A percentile compares a stretch with the other conserved stretches of the same genome.
Conservation (phyloP, 176 grass and related monocot genomes). For the Cocos nucifera region DNA sequence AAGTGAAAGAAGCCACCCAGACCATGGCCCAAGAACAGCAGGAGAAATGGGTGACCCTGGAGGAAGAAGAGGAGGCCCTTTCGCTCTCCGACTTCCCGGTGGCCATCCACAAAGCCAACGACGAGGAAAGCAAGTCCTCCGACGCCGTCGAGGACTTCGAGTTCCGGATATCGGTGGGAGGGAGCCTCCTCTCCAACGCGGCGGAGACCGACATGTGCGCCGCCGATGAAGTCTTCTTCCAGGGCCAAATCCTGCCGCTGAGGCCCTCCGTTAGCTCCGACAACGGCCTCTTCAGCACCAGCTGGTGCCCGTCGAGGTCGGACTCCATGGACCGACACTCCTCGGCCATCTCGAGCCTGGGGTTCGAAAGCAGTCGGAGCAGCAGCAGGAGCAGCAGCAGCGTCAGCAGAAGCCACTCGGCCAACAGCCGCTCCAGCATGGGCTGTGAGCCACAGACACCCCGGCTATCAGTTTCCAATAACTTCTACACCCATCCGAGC, state of each 20-base stretch:
- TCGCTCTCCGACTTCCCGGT: slow-evolving; percentile 28
- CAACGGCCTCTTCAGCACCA: slow-evolving; percentile 5
- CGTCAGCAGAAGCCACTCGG: slow-evolving; percentile 36
- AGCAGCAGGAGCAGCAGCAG: slow-evolving; percentile 19
- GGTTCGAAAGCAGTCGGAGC: slow-evolving; percentile 16
- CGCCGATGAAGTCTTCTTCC: slow-evolving; percentile 27
- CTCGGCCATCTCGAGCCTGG: neutral
- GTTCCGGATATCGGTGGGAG: slow-evolving; percentile 27
- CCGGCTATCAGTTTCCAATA: slow-evolving; percentile 24
- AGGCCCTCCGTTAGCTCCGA: slow-evolving; percentile 16
- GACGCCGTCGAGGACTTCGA: slow-evolving; percentile 22
- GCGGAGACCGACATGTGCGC: slow-evolving; percentile 28
- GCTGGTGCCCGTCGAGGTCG: slow-evolving; percentile 10
- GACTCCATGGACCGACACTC: slow-evolving; percentile 1
- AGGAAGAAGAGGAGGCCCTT: slow-evolving; percentile 20
- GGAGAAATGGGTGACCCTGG: slow-evolving; percentile 12
- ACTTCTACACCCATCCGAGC: slow-evolving; percentile 37
- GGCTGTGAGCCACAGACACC: neutral
- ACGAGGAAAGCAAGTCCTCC: neutral
- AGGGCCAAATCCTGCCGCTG: slow-evolving; percentile 32
- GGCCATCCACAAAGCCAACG: neutral
- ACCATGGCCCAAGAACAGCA: slow-evolving; percentile 14
- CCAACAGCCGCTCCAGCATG: neutral
- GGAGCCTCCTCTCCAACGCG: neutral
- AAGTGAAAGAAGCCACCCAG: too few relatives aligned